Percentiles rank a stretch among this genome's conserved stretches.
These are phyloP conservation scores for Dioszegia aurantiaca DNA, from an alignment of 768 basidiomycete genomes.

Conservation along the genomic window DNA sequence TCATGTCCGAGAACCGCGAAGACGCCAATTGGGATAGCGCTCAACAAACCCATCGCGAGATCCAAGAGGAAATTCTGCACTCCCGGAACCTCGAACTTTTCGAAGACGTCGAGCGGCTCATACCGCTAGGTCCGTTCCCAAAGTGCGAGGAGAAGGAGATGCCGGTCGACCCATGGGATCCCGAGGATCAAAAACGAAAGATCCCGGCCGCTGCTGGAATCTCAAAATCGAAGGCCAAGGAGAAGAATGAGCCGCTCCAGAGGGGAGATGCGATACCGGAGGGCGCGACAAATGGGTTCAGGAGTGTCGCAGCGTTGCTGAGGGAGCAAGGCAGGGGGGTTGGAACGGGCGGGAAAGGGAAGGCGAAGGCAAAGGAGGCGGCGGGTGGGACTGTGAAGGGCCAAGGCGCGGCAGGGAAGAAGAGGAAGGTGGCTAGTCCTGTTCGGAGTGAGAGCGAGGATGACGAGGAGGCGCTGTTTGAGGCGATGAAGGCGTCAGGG, in stretches of 20 bases:
- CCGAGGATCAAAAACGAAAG: constrained; percentile 36
- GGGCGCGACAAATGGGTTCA: constrained; percentile 46
- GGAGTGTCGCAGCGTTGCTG: constrained; percentile 37
- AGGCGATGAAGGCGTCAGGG: constrained; percentile 1
- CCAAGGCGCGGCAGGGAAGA: constrained; percentile 4
- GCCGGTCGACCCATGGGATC: constrained; percentile 62
- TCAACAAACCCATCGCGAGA: constrained; percentile 76
- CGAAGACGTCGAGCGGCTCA: constrained; percentile 79
- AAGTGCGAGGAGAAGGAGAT: constrained; percentile 74
- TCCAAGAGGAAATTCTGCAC: constrained; percentile 80
- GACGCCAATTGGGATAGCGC: constrained; percentile 82
- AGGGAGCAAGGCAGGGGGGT: constrained; percentile 8
- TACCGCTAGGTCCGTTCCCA: constrained; percentile 75
- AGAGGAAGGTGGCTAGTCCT: constrained; percentile 4
- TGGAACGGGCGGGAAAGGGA: constrained; percentile 7
- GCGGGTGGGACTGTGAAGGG: neutral
- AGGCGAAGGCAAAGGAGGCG: too few relatives aligned
- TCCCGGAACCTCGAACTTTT: constrained; percentile 87
- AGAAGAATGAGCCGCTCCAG: constrained; percentile 57
- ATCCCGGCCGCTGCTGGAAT: constrained; percentile 9
- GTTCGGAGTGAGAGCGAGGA: constrained; percentile 16
- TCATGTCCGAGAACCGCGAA: constrained; percentile 86
- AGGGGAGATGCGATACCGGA: constrained; percentile 50
- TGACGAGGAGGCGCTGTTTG: constrained; percentile 17
- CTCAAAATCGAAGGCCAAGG: constrained; percentile 18